Base-by-base conservation (phyloP, 75 land plant species). In the Chamaecyparis obtusa region DNA sequence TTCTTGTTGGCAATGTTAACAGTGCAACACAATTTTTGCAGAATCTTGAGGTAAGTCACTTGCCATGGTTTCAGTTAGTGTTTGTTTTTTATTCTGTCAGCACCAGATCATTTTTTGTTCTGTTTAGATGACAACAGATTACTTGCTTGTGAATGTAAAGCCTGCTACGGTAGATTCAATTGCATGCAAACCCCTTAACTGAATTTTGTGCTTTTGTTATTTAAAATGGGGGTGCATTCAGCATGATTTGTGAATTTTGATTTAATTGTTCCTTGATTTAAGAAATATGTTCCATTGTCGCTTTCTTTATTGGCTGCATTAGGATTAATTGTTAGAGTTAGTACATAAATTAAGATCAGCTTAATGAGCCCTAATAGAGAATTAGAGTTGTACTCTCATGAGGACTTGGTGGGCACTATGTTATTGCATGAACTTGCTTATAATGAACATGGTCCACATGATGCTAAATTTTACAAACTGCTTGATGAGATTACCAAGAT, bases 341-440 rank as follows among this genome's bases (percentile, higher is more conserved):
- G 98, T 10, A 84, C 90, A 10, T 92, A 96, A 35, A 85, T 96
- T 27, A 92, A 95, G 89, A 90, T 98, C 79, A 86, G 96, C 86
- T 89, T 96, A 85, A 88, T 98, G 81, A 91, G 92, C 89, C 93
- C 89, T 56, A 88, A 91, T 30, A 87, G 93, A 32, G 97, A 95
- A 32, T 87, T 87, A 83, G 94, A 93, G 51, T 96, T 98, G 88
- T 88, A 85, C 54, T 94, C 95, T 1, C 96, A 89, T 76, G 90
- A 98, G 89, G 87, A 91, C 88, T 89, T 96, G 81, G 89, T 96
- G n/a, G 98, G 95, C 37, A 98, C 99, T 19, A 94, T 98, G 95
- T 93, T n/a, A n/a, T n/a, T 98, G 43, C 98, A 98, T 84, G 99
- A 98, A 87, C 94, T 98, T 16, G 93, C 96, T 72, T 98, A 98